phyloP scores from a whole-genome alignment of 1,139 yeast genomes.

The Saccharomyces pastorianus region DNA sequence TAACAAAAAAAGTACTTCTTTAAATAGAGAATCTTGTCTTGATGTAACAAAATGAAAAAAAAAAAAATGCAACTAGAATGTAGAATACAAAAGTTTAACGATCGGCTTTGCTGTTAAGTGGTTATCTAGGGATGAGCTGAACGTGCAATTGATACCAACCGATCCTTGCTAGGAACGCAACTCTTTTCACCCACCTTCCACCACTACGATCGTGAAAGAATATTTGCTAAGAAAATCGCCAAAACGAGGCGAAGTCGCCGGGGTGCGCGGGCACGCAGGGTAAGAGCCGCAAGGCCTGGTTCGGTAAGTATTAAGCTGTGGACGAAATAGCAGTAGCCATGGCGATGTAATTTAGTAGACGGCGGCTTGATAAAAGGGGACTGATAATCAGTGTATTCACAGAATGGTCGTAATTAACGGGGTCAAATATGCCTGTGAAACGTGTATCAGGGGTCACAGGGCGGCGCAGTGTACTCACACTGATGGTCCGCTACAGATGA shows the following conservation, averaged over 20 bases:
- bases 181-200: neutral
- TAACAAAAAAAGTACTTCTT: neutral
- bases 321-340: neutral
- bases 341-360: neutral
- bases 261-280: neutral
- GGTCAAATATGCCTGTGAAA: conserved; percentile 87
- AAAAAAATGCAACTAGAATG: neutral
- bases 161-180: neutral
- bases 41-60: neutral
- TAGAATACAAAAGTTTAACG: neutral
- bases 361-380: neutral
- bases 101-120: neutral
- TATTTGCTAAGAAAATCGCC: neutral
- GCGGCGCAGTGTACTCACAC: conserved; percentile 88
- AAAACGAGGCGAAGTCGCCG: conserved; percentile 1
- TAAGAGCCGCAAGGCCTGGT: neutral
- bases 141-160: neutral
- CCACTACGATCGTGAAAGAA: neutral
- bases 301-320: neutral
- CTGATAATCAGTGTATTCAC: neutral
- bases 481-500: conserved; percentile 78
- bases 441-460: conserved; percentile 91
- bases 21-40: neutral
- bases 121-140: neutral
- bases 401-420: conserved; percentile 85